phyloP scores from a whole-genome alignment of 2,329 filamentous ascomycete genomes.

The Cercospora zeina region DNA sequence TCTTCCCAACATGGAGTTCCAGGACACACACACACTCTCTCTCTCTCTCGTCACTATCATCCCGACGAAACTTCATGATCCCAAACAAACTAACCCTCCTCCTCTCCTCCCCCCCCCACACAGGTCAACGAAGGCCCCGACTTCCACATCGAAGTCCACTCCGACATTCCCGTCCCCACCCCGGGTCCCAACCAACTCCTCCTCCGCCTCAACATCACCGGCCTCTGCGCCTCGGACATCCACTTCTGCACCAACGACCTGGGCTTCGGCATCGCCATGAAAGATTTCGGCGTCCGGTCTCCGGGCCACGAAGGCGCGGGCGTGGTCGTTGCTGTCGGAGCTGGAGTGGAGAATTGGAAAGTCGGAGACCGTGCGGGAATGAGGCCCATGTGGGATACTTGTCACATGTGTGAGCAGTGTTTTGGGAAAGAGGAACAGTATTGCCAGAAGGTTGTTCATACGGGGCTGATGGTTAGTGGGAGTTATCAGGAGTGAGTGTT shows the following conservation, averaged over 20 bases:
- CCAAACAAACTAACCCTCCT: slow-evolving; percentile 26
- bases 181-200: slow-evolving; percentile 56
- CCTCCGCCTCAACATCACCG: slow-evolving; percentile 58
- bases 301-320: slow-evolving; percentile 56
- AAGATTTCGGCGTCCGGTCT: slow-evolving; percentile 36
- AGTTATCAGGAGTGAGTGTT: slow-evolving; percentile 55
- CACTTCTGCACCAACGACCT: slow-evolving; percentile 60
- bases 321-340: slow-evolving; percentile 57
- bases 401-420: slow-evolving; percentile 52
- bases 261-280: slow-evolving; percentile 45
- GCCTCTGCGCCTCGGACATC: slow-evolving; percentile 57
- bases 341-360: slow-evolving; percentile 55
- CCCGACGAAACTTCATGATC: no score
- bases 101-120: slow-evolving; percentile 25
- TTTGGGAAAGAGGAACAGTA: slow-evolving; percentile 57
- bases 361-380: slow-evolving; percentile 54
- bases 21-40: neutral
- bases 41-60: neutral
- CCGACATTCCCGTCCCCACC: slow-evolving; percentile 51
- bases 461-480: slow-evolving; percentile 48
- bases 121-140: slow-evolving; percentile 51
- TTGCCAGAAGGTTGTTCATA: slow-evolving; percentile 50
- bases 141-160: slow-evolving; percentile 50
- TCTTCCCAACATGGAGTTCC: neutral
- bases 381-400: slow-evolving; percentile 55